Base-by-base conservation (phyloP, 257 asterid species). In the Echites panduratus region DNA sequence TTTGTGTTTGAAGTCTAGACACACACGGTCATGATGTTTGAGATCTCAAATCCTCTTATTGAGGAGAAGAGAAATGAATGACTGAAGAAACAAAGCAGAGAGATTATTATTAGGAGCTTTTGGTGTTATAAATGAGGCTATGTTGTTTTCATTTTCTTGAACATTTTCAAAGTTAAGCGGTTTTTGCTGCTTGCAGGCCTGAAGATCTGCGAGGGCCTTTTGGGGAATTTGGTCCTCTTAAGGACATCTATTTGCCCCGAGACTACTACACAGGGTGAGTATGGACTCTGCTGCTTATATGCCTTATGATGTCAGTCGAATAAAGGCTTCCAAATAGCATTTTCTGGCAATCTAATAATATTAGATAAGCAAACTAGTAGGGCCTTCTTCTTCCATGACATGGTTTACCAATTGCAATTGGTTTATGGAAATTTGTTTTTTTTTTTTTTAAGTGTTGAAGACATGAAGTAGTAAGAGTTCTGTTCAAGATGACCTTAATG, bases 191-290 rank as follows among this genome's bases (percentile, higher is more conserved):
- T 70, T 53, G 66, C 83, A 90, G 96, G 85, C 73, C 86, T 41
- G 95, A 85, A 38, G 95, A 90, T 83, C 95, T 90, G 48, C 92
- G 86, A n/a, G 84, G 82, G 56, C 83, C 83, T 26, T 90, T 90
- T 79, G 85, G 85, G 52, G 87, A 90, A 73, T 90, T 87, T 74
- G 96, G 95, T 73, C 90, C 87, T 3, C 72, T 90, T 5, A 90
- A 90, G 84, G 92, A 90, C 68, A 57, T 90, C 48, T 90, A 86
- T 68, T 77, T 88, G 71, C 96, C 93, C 0, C 84, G 87, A 16
- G 89, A 86, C 71, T 88, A 86, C 70, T 82, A 84, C 71, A 80
- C 89, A 1, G 86, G 96, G 96, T 88, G 66, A 81, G 89, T 71
- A 56, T 24, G 12, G 50, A 38, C 29, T 29, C 52, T 5, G 53